Evolutionary conservation across 2,329 filamentous ascomycete genomes (phyloP).

Genomic region (Esteya vermicola): DNA sequence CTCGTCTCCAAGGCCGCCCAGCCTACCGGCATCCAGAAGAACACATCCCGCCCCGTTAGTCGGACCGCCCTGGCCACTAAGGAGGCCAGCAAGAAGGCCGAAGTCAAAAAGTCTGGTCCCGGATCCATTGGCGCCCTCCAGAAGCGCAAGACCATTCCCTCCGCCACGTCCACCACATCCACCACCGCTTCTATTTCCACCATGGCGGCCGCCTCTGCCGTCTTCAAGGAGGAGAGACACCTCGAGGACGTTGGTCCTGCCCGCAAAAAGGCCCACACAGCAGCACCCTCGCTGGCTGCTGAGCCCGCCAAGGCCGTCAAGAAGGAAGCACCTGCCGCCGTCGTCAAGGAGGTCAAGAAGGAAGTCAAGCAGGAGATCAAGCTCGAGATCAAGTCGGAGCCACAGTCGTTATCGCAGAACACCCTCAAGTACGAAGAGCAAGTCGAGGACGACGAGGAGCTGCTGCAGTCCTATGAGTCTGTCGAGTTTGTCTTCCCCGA

Average conservation of each 20-base stretch:
- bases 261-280: conserved; percentile 48
- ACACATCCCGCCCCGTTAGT: conserved; percentile 50
- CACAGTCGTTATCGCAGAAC: too few relatives aligned
- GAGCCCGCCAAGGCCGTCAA: conserved; percentile 29
- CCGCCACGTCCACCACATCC: conserved; percentile 21
- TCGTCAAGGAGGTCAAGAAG: background rate
- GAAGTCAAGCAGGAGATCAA: background rate
- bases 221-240: conserved; percentile 44
- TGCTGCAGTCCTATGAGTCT: conserved; percentile 18
- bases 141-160: conserved; percentile 48
- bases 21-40: conserved; percentile 74
- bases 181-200: too few relatives aligned
- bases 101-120: conserved; percentile 58
- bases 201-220: conserved; percentile 27
- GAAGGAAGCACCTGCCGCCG: conserved; percentile 15
- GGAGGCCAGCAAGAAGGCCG: conserved; percentile 43
- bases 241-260: conserved; percentile 54
- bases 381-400: too few relatives aligned
- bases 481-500: conserved; percentile 17
- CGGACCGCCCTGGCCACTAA: conserved; percentile 28
- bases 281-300: conserved; percentile 28
- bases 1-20: conserved; percentile 70
- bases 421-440: conserved; percentile 15
- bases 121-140: conserved; percentile 47
- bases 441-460: conserved; percentile 12